Evolutionary conservation across 2,329 filamentous ascomycete genomes (phyloP).

Genomic region (Penicillium sp.): DNA sequence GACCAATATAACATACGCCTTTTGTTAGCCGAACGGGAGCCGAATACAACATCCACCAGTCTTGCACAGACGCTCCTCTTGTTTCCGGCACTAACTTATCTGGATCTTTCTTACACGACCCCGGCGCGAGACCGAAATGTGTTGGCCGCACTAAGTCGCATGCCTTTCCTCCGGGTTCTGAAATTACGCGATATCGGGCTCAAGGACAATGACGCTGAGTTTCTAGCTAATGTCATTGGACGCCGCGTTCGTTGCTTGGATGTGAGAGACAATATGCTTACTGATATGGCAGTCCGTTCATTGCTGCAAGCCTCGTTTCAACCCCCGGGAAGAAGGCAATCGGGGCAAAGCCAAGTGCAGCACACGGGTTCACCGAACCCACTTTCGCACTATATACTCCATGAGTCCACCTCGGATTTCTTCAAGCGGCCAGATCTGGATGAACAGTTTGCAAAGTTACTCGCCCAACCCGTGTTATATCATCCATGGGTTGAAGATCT

Average conservation of each 20-base stretch:
- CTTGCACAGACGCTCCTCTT: constrained; percentile 55
- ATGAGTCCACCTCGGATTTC: constrained; percentile 18
- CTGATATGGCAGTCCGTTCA: constrained; percentile 55
- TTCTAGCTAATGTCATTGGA: constrained; percentile 55
- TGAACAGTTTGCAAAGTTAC: constrained; percentile 51
- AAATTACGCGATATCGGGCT: constrained; percentile 58
- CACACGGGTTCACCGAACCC: constrained; percentile 9
- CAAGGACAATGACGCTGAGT: constrained; percentile 54
- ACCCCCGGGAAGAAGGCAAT: constrained; percentile 14
- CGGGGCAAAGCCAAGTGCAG: constrained; percentile 3
- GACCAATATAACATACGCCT: constrained; percentile 54
- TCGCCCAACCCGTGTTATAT: constrained; percentile 54
- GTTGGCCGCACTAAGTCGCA: constrained; percentile 48
- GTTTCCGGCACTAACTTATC: constrained; percentile 58
- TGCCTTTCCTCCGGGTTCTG: constrained; percentile 57
- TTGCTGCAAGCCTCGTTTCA: constrained; percentile 56
- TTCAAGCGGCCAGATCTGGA: constrained; percentile 42
- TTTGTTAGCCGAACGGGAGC: constrained; percentile 58
- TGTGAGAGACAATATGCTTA: constrained; percentile 59
- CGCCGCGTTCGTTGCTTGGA: constrained; percentile 58
- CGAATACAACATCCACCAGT: constrained; percentile 59
- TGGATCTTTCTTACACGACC: constrained; percentile 59
- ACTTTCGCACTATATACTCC: constrained; percentile 10
- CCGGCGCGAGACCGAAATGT: constrained; percentile 53
- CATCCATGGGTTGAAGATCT: constrained; percentile 59